Percentiles rank a stretch among this genome's conserved stretches.
phyloP scores from a whole-genome alignment of 116 monocot species.

The Iris pallida region DNA sequence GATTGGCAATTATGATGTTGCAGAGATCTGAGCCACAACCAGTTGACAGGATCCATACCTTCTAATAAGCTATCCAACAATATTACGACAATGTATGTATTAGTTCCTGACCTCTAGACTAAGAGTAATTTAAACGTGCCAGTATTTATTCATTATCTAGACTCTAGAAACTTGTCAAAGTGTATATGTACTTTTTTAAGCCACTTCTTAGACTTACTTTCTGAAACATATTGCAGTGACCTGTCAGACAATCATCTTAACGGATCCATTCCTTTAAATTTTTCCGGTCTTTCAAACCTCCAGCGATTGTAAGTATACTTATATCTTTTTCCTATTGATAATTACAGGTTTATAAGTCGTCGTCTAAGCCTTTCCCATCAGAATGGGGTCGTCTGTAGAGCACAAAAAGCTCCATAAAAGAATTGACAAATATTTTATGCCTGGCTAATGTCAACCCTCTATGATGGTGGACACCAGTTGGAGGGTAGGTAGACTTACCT shows the following conservation, averaged over 20 bases:
- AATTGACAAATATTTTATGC: too few species aligned
- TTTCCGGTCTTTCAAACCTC: constrained; percentile 73
- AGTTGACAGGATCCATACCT: constrained; percentile 74
- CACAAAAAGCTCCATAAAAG: too few species aligned
- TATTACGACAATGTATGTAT: constrained; percentile 88
- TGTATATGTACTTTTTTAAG: not conserved
- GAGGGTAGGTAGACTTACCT: too few species aligned
- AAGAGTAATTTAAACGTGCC: too few species aligned
- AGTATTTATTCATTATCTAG: too few species aligned
- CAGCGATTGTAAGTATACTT: constrained; percentile 71
- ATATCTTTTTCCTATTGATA: constrained; percentile 12
- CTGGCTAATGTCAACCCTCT: too few species aligned
- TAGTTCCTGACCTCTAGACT: not conserved
- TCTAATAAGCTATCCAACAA: constrained; percentile 64
- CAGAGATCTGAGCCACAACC: constrained; percentile 94
- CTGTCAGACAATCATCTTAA: constrained; percentile 69
- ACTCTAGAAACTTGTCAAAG: too few species aligned
- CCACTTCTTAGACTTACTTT: constrained; percentile 3
- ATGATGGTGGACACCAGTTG: too few species aligned
- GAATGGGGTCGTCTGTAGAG: too few species aligned
- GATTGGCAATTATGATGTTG: constrained; percentile 11
- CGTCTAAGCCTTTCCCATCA: too few species aligned
- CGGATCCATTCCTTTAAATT: constrained; percentile 73
- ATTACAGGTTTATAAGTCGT: not conserved
- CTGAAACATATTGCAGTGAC: constrained; percentile 50